Evolutionary conservation across 2,329 filamentous ascomycete genomes (phyloP), one percentile per base, ranked within the genome.

Genomic region (Colletotrichum melonis): DNA sequence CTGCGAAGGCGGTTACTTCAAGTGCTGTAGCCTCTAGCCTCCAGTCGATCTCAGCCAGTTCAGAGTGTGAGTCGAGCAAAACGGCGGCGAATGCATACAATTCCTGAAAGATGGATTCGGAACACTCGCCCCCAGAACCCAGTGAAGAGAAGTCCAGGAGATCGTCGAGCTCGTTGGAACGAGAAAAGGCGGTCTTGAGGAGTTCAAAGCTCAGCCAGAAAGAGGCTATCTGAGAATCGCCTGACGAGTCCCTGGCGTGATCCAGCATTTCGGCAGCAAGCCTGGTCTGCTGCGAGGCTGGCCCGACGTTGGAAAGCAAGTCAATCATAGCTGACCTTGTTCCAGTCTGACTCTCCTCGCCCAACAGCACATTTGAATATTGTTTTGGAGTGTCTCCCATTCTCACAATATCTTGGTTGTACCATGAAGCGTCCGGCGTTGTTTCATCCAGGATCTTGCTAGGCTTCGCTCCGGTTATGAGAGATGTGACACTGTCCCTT

Each of bases 181-280:
- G 82, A 4, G 83, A 80, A 22, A 90, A 84, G 8, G 87, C 86
- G 4, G 89, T 87, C 78, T 92, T 91, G 9, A 95, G 82, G 1
- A 96, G 87, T 76, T 93, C 90, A 69, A 95, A 90, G 0, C 93
- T 89, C 3, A 98, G 85, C 95, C 95, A 98, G 77, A 94, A 93
- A 3, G 92, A 90, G 14, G 94, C 91, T 30, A 96, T 82, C 75
- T 92, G 89, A 46, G 86, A 85, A 22, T 90, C 85, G 0, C 90
- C 89, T 4, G 87, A 84, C 3, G 89, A 88, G 35, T 89, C 86
- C 65, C 90, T 88, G 5, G 92, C 82, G 68, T 89, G 88, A 58
- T 91, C 88, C 30, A 95, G 84, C 82, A 97, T 89, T 26, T 91
- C 89, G 22, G 86, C 86, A 5, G 91, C 90, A 60, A 97, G 86